Evolutionary conservation across 2,329 filamentous ascomycete species (phyloP).

Genomic region (Trichoderma sp.): DNA sequence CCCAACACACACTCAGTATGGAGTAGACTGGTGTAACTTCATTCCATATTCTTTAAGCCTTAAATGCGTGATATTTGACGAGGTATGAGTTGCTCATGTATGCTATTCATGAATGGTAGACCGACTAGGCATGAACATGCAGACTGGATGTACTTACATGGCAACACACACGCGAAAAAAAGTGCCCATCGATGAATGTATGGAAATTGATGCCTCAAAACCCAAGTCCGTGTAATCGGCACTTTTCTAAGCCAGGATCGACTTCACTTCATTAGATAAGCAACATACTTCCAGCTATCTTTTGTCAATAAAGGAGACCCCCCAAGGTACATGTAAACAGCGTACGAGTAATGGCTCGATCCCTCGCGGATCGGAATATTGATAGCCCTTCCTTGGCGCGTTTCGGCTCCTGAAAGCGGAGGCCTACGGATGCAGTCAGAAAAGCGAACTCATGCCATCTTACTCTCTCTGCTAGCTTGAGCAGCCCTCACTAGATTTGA

Average conservation of each 20-base stretch:
- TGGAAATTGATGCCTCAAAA: neutral
- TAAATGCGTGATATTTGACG: neutral
- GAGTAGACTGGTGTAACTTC: too few species aligned
- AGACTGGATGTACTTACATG: neutral
- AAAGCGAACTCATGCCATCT: neutral
- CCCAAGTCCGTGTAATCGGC: neutral
- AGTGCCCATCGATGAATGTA: neutral
- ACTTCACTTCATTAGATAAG: neutral
- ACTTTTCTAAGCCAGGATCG: neutral
- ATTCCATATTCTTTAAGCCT: neutral
- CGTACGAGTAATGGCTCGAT: neutral
- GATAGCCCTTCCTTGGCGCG: conserved; percentile 6
- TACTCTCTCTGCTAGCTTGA: neutral
- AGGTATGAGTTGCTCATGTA: neutral
- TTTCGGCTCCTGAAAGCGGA: conserved; percentile 14
- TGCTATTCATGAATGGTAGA: neutral
- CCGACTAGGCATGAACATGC: neutral
- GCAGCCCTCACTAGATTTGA: neutral
- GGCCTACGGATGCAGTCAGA: neutral
- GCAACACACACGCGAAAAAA: neutral
- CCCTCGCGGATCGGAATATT: conserved; percentile 15
- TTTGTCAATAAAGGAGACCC: neutral
- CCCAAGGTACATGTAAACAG: neutral
- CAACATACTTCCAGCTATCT: neutral
- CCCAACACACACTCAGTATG: too few species aligned